These are phyloP conservation scores for Moniliella sp. DNA, from an alignment of 1,284 basidiomycete genomes.

Conservation along the genomic window DNA sequence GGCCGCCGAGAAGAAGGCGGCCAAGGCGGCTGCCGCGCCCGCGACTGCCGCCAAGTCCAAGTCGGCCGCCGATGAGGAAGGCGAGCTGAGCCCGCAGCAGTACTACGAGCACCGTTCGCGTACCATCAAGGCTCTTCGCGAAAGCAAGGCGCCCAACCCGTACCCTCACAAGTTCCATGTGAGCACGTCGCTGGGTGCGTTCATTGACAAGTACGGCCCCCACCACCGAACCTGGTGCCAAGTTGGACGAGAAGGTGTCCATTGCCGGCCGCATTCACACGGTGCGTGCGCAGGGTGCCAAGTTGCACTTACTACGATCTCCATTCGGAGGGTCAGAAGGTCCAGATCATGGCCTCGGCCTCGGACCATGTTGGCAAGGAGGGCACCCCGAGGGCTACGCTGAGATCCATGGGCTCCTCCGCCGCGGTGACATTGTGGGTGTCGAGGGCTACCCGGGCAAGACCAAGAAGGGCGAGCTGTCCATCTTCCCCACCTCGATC, in stretches of 20 bases:
- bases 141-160: slow-evolving; percentile 58
- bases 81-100: slow-evolving; percentile 42
- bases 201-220: slow-evolving; percentile 54
- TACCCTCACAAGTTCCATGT: slow-evolving; percentile 99
- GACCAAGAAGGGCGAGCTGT: slow-evolving; percentile 87
- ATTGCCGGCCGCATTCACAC: slow-evolving; percentile 79
- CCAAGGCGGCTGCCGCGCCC: too few species aligned
- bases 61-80: slow-evolving; percentile 5
- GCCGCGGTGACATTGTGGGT: slow-evolving; percentile 84
- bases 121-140: slow-evolving; percentile 63
- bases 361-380: too few species aligned
- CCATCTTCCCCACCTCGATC: slow-evolving; percentile 61
- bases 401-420: slow-evolving; percentile 61
- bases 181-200: slow-evolving; percentile 52
- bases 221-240: slow-evolving; percentile 31
- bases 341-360: slow-evolving; percentile 52
- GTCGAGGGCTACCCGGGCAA: slow-evolving; percentile 70
- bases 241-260: slow-evolving; percentile 35
- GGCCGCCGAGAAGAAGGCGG: slow-evolving; percentile 63
- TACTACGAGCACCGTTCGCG: slow-evolving; percentile 83
- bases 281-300: slow-evolving; percentile 59
- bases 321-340: too few species aligned
- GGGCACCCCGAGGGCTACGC: slow-evolving; percentile 40
- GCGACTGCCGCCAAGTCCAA: too few species aligned
- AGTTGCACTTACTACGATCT: too few species aligned